Base-by-base conservation (phyloP, 2,329 filamentous ascomycete genomes). In the Periconia macrospinosa region DNA sequence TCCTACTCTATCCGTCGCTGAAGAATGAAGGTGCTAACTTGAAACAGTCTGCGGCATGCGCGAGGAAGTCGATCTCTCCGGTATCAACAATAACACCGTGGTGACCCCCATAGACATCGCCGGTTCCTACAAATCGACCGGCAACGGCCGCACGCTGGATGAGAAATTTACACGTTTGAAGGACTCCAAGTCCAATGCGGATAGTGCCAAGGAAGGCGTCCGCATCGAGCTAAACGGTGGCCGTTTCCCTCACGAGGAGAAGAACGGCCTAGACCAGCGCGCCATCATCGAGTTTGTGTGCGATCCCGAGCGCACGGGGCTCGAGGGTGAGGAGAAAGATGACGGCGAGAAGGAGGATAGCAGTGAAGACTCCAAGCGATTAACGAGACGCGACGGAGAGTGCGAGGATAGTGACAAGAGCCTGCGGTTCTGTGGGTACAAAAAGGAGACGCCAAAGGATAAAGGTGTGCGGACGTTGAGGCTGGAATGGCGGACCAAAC, bases 201-300 rank as follows among this genome's bases (percentile, higher is more conserved):
- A 93, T 67, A 77, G 83, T 3, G 79, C 84, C 19, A 86, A 85
- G 56, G 86, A 94, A 62, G 92, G 93, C 1, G 66, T 96, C 11
- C 81, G 86, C 15, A 72, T 94, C 1, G 84, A 87, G 56, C 72
- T 96, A 47, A 78, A 83, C 46, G 88, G 86, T 8, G 83, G 82
- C 13, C 73, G 78, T 45, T 81, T 81, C 45, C 76, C 76, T 0
- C 70, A 74, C 47, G 70, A 76, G n/a, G 59, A 62, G 44, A 79
- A 81, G 49, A 78, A 80, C 7, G 77, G 66, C 53, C 69, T 64
- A 27, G 78, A 84, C 55, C 89, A 95, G 72, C 86, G 85, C 66
- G 90, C 92, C 3, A 82, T 96, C 10, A 84, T 97, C 50, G 90
- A 96, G 66, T 92, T 97, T 63, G 71, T 92, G 18, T 99, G 94